Conservation (phyloP, 192 early-diverging fungal species). For the Lunasporangiospora selenospora region DNA sequence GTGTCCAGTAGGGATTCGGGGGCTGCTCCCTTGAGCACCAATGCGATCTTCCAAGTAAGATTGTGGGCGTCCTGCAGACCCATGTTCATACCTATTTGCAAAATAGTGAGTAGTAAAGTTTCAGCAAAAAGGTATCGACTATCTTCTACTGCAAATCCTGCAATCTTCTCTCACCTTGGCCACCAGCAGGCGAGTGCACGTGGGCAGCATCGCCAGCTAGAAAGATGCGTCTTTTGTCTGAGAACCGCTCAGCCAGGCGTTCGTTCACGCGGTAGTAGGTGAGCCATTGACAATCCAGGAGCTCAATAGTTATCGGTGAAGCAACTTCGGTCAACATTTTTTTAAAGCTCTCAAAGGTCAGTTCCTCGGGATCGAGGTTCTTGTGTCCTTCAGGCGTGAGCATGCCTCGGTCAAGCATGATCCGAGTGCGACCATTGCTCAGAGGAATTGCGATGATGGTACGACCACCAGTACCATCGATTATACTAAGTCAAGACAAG, state of each 20-base stretch:
- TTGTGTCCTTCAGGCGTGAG: neutral
- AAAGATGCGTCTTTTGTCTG: slow-evolving; percentile 26
- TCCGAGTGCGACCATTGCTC: neutral
- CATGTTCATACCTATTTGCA: slow-evolving; percentile 45
- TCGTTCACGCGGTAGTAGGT: slow-evolving; percentile 20
- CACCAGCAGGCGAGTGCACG: slow-evolving; percentile 34
- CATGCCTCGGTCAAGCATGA: slow-evolving; percentile 4
- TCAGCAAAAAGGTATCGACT: too few species aligned
- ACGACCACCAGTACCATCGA: neutral
- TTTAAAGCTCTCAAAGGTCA: slow-evolving; percentile 1
- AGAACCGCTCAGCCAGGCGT: neutral
- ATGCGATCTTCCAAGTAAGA: slow-evolving; percentile 56
- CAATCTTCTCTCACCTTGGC: slow-evolving; percentile 40
- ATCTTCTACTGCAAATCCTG: too few species aligned
- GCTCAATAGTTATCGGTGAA: neutral
- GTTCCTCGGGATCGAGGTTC: neutral
- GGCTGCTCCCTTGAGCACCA: slow-evolving; percentile 36
- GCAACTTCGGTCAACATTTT: neutral
- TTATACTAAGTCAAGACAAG: neutral
- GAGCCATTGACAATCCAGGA: slow-evolving; percentile 5
- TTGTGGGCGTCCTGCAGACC: slow-evolving; percentile 58
- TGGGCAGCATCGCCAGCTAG: slow-evolving; percentile 42
- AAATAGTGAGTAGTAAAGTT: neutral
- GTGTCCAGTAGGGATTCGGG: slow-evolving; percentile 44
- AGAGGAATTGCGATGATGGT: slow-evolving; percentile 1